A percentile compares a stretch with the other conserved stretches of the same genome.
phyloP scores from a whole-genome alignment of 805 yeast species.

The Wickerhamiella allomyrinae region DNA sequence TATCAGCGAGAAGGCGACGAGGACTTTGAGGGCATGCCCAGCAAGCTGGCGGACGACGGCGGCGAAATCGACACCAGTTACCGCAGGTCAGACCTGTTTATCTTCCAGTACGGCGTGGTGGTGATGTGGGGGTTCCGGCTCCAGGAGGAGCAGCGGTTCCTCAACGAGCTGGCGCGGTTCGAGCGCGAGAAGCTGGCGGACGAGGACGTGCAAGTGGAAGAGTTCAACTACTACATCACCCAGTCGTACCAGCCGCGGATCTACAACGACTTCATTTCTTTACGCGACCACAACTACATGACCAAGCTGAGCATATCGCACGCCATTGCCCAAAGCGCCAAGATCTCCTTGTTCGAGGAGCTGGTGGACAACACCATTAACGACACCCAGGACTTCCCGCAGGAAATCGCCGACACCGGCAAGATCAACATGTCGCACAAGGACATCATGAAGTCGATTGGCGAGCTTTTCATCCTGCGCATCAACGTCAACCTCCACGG shows the following conservation, averaged over 20 bases:
- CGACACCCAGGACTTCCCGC: slow-evolving; percentile 94
- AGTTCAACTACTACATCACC: slow-evolving; percentile 88
- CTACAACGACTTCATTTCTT: slow-evolving; percentile 86
- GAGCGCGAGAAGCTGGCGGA: slow-evolving; percentile 79
- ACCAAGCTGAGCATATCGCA: slow-evolving; percentile 84
- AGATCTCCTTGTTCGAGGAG: slow-evolving; percentile 89
- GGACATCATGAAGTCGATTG: slow-evolving; percentile 94
- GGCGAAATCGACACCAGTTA: slow-evolving; percentile 87
- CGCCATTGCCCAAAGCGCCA: slow-evolving; percentile 90
- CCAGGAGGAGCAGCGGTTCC: slow-evolving; percentile 67
- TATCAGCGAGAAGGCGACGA: slow-evolving; percentile 22
- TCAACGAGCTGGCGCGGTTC: slow-evolving; percentile 75
- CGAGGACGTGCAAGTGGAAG: slow-evolving; percentile 89
- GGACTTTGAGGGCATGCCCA: slow-evolving; percentile 29
- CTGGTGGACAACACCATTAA: slow-evolving; percentile 92
- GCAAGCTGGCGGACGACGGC: slow-evolving; percentile 69
- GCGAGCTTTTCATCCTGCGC: slow-evolving; percentile 75
- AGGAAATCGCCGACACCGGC: slow-evolving; percentile 87
- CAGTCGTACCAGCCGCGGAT: slow-evolving; percentile 90
- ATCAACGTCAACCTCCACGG: slow-evolving; percentile 33
- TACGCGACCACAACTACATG: slow-evolving; percentile 83
- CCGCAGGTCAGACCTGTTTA: slow-evolving; percentile 72
- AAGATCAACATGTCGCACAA: slow-evolving; percentile 88
- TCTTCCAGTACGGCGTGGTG: slow-evolving; percentile 94
- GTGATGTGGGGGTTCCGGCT: slow-evolving; percentile 91